Base-by-base conservation (phyloP, 2,329 filamentous ascomycete species). In the Cercospora sp. region DNA sequence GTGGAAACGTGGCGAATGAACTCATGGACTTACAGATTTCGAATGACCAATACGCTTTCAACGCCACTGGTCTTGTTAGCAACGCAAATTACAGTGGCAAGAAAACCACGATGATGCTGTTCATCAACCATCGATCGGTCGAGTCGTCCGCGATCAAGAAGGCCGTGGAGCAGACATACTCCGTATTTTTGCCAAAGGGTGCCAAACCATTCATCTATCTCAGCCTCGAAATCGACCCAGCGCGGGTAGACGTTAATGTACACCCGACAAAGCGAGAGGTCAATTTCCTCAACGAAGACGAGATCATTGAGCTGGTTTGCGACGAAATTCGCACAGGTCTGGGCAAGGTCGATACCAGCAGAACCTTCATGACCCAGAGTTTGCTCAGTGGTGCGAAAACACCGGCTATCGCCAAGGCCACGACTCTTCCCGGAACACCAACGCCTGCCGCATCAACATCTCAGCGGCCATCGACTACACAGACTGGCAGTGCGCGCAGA, bases 231-330 rank as follows among this genome's bases (percentile, higher is more conserved):
- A 97, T 99, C 66, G 94, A 98, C 73, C 94, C 95, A 1, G 88
- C 91, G 28, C 86, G 94, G 63, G 93, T 99, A 3, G 95, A 99
- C 78, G 96, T 99, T 76, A 99, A 99, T 74, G 91, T 99, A 0
- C 95, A 99, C 79, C 95, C 95, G 0, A 99, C 95, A 0, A 99
- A 99, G 79, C 87, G 93, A 61, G 94, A 99, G 77, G 95, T 99
- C 20, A 95, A 98, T 76, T 98, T 99, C 74, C 84, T 99, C 23
- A 97, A 98, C 69, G 95, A 99, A 78, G 95, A 99, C 71, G 95
- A 99, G 74, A 97, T 99, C 57, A 91, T 95, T 58, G 91, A 95
- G 71, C 86, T 88, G 13, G 89, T 99, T 4, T 97, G 94, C 80
- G 88, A 90, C 69, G 87, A 91, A 63, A 91, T 99, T 23, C 87